Evolutionary conservation across 176 grass and related monocot genomes (phyloP), one percentile per base, ranked within the genome.

Genomic region (Phyllostachys edulis): DNA sequence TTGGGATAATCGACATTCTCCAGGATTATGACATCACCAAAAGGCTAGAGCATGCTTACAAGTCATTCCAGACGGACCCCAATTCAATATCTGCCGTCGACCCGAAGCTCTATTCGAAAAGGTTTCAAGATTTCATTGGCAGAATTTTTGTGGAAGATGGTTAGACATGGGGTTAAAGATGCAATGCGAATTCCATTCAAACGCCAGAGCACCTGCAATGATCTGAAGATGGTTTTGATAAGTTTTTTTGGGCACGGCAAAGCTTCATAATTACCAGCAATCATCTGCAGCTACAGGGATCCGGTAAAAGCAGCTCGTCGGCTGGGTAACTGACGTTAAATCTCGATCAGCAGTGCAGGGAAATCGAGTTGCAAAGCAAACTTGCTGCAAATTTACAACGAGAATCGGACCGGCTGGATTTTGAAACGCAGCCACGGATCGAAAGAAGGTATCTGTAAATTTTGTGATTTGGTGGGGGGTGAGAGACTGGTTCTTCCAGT

Each of bases 1-100:
- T 96, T 15, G 97, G 97, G 67, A 99, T 99, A 76, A 99, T 99
- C 4, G 97, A 99, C 80, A 96, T 99, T 50, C 88, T 94, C 21
- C 92, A 94, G 83, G 90, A 92, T 67, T 94, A 94, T 12, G 90
- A 86, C 77, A 77, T 94, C 63, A 91, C 82, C 10, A 99, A 99
- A 79, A 82, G 78, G 79, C 38, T 94, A 1, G 97, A 99, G 71
- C 97, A 91, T 88, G 86, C 52, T 49, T 99, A 94, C 86, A 99
- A 99, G 74, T 99, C 97, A 2, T 56, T 99, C 1, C 93, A 94
- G 80, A 92, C 90, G 4, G 90, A 99, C 74, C 90, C 97, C 17
- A 96, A 92, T 81, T 99, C 93, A 0, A 96, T 99, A 32, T 99
- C 97, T 16, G 93, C 97, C 0, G 93, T 99, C 44, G 91, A 91